Conservation (phyloP, 192 early-diverging fungal species). For the Mortierella antarctica region DNA sequence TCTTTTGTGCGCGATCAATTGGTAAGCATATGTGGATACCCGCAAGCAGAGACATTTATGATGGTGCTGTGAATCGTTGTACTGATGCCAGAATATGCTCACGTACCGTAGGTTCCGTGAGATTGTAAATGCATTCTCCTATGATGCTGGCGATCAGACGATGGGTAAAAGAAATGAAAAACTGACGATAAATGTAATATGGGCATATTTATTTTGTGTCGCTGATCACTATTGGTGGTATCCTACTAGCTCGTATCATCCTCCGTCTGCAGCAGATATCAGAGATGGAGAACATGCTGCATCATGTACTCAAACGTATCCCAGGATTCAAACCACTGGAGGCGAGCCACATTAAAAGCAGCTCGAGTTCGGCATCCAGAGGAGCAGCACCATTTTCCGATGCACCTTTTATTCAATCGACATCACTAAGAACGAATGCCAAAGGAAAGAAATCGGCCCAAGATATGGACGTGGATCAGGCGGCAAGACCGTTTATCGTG, state of each 20-base stretch:
- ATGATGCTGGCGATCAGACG: constrained; percentile 41
- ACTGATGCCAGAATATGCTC: constrained; percentile 29
- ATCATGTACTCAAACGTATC: constrained; percentile 36
- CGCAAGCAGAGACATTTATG: neutral
- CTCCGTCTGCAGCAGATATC: constrained; percentile 56
- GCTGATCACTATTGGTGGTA: neutral
- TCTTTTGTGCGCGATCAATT: constrained; percentile 64
- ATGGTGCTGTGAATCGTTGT: constrained; percentile 9
- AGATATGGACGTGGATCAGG: constrained; percentile 8
- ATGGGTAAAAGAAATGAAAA: constrained; percentile 21
- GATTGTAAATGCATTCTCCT: constrained; percentile 71
- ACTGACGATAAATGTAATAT: neutral
- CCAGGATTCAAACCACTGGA: constrained; percentile 58
- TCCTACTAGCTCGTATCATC: constrained; percentile 39
- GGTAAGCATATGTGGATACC: constrained; percentile 47
- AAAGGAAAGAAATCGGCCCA: constrained; percentile 2
- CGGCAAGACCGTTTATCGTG: neutral
- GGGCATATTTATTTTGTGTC: neutral
- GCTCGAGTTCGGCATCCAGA: constrained; percentile 5
- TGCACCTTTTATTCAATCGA: constrained; percentile 8
- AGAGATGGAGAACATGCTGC: constrained; percentile 50
- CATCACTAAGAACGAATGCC: neutral
- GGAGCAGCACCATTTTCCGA: neutral
- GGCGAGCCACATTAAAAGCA: constrained; percentile 22
- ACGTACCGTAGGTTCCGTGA: constrained; percentile 72